These are phyloP conservation scores for Asclepias syriaca DNA, from an alignment of 257 asterid species.

Conservation along the genomic window DNA sequence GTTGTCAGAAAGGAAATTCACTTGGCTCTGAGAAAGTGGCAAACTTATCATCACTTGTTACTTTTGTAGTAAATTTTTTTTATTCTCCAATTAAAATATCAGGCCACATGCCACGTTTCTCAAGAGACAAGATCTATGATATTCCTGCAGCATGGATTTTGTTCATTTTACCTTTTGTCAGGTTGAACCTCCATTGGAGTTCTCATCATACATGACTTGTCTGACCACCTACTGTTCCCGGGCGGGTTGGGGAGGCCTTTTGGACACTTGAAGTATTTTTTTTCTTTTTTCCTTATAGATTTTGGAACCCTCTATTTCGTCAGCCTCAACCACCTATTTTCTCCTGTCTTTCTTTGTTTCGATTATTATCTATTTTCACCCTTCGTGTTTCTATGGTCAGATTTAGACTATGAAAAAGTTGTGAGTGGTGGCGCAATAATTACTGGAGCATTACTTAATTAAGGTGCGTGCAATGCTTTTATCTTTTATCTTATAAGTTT, in stretches of 20 bases:
- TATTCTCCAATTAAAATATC: conserved; percentile 7
- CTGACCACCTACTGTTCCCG: not conserved
- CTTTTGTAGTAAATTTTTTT: not conserved
- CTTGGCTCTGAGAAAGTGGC: not conserved
- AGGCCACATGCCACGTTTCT: conserved; percentile 16
- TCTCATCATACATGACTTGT: conserved; percentile 20
- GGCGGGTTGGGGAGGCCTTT: not conserved
- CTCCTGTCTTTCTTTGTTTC: not conserved
- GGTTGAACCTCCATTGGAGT: conserved; percentile 14
- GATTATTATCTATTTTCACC: not conserved
- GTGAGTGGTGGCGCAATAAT: not conserved
- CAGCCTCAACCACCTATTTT: not conserved
- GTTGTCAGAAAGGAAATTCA: conserved; percentile 10
- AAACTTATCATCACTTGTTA: not conserved
- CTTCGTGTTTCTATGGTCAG: not conserved
- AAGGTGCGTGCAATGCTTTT: not conserved
- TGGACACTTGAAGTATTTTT: not conserved
- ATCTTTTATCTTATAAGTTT: not conserved
- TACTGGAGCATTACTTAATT: not conserved
- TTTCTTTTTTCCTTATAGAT: not conserved
- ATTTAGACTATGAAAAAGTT: not conserved
- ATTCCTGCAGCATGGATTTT: conserved; percentile 19
- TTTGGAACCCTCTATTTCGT: not conserved
- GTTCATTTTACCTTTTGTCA: conserved; percentile 22
- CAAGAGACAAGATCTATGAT: conserved; percentile 19